Evolutionary conservation across 441 rosid species (phyloP).

Genomic region (Populus hybrid): DNA sequence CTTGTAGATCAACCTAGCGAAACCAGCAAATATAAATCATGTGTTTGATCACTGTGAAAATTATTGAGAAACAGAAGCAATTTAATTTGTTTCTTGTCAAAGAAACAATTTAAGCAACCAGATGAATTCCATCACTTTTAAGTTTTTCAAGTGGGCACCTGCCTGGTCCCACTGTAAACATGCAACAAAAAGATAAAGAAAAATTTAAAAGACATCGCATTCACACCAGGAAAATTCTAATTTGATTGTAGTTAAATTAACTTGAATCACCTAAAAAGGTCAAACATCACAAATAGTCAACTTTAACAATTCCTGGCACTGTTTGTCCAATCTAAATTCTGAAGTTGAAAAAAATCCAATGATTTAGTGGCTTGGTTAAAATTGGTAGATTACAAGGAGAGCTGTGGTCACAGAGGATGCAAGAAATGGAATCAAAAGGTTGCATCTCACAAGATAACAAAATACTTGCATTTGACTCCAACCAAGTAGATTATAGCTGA

Average conservation of each 20-base stretch:
- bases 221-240: neutral
- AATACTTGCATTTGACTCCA: neutral
- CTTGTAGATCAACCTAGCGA: slow-evolving; percentile 58
- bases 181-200: neutral
- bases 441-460: neutral
- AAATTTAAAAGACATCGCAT: neutral
- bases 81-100: neutral
- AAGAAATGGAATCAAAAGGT: neutral
- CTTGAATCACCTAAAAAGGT: neutral
- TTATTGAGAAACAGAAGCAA: neutral
- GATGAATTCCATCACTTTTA: neutral
- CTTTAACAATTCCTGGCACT: neutral
- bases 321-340: neutral
- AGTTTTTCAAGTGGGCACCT: neutral
- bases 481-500: neutral
- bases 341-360: neutral
- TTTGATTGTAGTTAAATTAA: neutral
- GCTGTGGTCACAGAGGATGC: neutral
- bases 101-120: neutral
- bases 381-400: neutral
- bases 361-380: neutral
- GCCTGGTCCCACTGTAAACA: neutral
- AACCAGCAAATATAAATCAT: slow-evolving; percentile 4
- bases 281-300: neutral
- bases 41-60: neutral